Evolutionary conservation across 202 grass and related monocot genomes (phyloP), one percentile per base, ranked within the genome.

Genomic region (Schoenoplectus triqueter): DNA sequence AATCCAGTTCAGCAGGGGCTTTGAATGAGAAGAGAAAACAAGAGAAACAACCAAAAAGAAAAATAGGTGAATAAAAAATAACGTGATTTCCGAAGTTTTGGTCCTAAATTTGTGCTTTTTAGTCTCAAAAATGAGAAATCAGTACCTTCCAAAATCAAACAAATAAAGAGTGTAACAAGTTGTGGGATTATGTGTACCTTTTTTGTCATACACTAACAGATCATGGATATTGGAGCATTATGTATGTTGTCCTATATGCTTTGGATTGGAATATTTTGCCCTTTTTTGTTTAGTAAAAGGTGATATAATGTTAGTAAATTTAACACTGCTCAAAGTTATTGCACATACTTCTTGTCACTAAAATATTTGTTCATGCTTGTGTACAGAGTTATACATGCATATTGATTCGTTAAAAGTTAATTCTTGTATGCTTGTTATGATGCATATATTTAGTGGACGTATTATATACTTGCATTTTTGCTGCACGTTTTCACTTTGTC

Each of bases 41-140:
- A 80, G 91, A 95, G 2, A 98, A 92, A 84, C 93, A 64, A 1
- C 82, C 81, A 81, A 95, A 90, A 81, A 84, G 91, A 69, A 92
- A 87, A 71, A 83, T 89, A 15, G 91, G 92, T 98, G 85, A 45
- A 68, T n/a, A 20, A 44, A 13, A 69, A 60, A 5, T 52, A 9
- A 61, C 6, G 6, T 9, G 17, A 57, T 10, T 78, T 83, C 18
- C 10, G 15, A 56, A 31, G 31, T 31, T 31, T 31, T 31, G 31
- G 31, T 31, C 31, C 31, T 31, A 31, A 31, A 31, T 2, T 48
- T 3, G 7, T 48, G 44, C 44, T 72, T 14, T 17, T 17, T 47
- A 19, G 1, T 17, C 49, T 2, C 44, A 47, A 0, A 6, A 48
- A 48, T 49, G 5, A 44, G 44, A 72, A 72, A 72, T 72, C 18